Base-by-base conservation (phyloP, 768 basidiomycete genomes). In the Boletus rubropictus region DNA sequence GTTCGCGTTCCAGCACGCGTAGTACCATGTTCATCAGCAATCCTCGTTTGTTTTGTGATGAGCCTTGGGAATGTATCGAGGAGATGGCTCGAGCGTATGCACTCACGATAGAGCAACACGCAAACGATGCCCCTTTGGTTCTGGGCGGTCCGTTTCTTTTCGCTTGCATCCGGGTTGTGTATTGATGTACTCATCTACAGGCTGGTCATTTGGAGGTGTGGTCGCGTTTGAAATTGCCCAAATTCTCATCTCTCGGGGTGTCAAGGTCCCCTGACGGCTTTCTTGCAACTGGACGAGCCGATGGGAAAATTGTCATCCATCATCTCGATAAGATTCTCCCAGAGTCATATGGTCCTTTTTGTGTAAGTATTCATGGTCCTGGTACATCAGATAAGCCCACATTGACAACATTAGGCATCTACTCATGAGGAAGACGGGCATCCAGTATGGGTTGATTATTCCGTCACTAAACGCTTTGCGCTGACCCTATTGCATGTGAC, bases 131-230 rank as follows among this genome's bases (percentile, higher is more conserved):
- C 1, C 12, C 32, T 4, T 53, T 84, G 12, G 60, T 84, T 0
- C 57, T 86, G 3, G 84, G 84, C 61, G 85, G 85, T 82, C 50
- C 44, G 72, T 48, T n/a, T 22, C 20, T n/a, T 5, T 12, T 5
- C 28, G 0, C 11, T 12, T 27, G 42, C 15, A 5, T 43, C 10
- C 4, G 0, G 20, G 5, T 1, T 5, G n/a, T 20, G 18, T 43
- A 20, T 25, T 50, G 6, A 47, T 27, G 2, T 5, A 3, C 5
- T 25, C 2, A 25, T 5, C 12, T 12, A 2, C 44, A 87, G 86
- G 86, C 0, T 89, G 85, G 85, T 89, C 86, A 3, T 84, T 89
- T 52, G 86, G 86, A 11, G 86, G 85, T 2, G 79, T 86, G 4
- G 77, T 79, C 0, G 83, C 86, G 0, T 86, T 79, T 54, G 86